These are phyloP conservation scores for Alternaria arborescens DNA, from an alignment of 2,329 filamentous ascomycete genomes.

Conservation along the genomic window DNA sequence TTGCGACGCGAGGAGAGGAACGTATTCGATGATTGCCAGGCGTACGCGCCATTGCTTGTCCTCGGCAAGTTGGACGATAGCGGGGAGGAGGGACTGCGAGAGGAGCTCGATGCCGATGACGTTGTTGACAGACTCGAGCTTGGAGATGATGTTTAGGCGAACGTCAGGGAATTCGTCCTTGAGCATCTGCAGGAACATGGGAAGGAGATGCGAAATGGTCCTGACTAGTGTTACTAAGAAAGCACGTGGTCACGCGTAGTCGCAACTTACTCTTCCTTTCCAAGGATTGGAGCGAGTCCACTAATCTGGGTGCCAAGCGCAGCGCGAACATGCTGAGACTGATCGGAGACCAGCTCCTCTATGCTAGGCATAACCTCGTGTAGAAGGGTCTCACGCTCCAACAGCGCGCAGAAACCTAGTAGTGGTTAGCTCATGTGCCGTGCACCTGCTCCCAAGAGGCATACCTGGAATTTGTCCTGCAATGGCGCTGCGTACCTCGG, in stretches of 20 bases:
- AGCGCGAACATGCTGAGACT: constrained; percentile 94
- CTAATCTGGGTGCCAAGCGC: constrained; percentile 97
- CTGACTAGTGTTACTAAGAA: constrained; percentile 56
- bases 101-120: constrained; percentile 98
- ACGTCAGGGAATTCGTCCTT: constrained; percentile 99
- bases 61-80: constrained; percentile 95
- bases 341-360: constrained; percentile 94
- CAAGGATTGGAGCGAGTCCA: constrained; percentile 92
- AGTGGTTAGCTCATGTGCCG: constrained; percentile 36
- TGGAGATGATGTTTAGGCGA: constrained; percentile 98
- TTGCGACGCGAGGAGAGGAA: constrained; percentile 93
- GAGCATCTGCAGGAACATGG: constrained; percentile 99
- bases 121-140: constrained; percentile 97
- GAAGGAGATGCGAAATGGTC: constrained; percentile 94
- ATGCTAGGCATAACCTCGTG: constrained; percentile 97
- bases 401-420: constrained; percentile 87
- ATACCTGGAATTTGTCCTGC: constrained; percentile 91
- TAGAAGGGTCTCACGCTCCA: constrained; percentile 86
- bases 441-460: constrained; percentile 6
- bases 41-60: constrained; percentile 99
- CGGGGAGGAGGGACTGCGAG: constrained; percentile 93
- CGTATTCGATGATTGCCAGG: constrained; percentile 98
- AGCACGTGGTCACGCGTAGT: constrained; percentile 34
- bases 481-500: constrained; percentile 95
- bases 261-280: constrained; percentile 89